Percentiles rank a stretch among this genome's conserved stretches.
phyloP scores from a whole-genome alignment of 2,329 filamentous ascomycete species.

The Hypoxylon sp. region DNA sequence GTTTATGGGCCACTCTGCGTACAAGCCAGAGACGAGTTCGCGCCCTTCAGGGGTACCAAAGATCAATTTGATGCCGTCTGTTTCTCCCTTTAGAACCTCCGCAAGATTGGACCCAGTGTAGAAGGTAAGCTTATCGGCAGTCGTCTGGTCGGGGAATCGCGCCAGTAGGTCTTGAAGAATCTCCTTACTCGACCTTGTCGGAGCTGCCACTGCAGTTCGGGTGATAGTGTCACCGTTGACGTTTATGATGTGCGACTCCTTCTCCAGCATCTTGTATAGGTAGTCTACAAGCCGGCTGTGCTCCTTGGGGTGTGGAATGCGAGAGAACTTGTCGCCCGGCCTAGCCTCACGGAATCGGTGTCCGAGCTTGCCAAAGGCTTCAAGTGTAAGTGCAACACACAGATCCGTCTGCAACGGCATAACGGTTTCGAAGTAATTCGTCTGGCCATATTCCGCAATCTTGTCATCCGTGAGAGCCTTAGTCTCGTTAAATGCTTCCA shows the following conservation, averaged over 20 bases:
- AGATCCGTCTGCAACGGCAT: conserved; percentile 48
- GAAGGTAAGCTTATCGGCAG: conserved; percentile 49
- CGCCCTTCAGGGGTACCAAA: conserved; percentile 57
- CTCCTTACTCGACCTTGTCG: conserved; percentile 47
- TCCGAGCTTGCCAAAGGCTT: conserved; percentile 57
- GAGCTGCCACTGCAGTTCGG: conserved; percentile 49
- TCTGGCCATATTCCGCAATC: conserved; percentile 44
- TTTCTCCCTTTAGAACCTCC: conserved; percentile 52
- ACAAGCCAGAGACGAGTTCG: conserved; percentile 56
- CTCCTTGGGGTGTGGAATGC: conserved; percentile 49
- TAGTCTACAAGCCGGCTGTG: conserved; percentile 54
- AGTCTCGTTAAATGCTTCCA: conserved; percentile 52
- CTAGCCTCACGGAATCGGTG: conserved; percentile 44
- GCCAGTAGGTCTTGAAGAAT: conserved; percentile 52
- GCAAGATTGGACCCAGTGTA: conserved; percentile 51
- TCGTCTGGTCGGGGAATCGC: conserved; percentile 49
- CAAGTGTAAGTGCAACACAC: conserved; percentile 47
- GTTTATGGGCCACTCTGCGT: conserved; percentile 57
- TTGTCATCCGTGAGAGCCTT: conserved; percentile 51
- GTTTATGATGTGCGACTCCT: conserved; percentile 54
- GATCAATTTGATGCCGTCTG: conserved; percentile 58
- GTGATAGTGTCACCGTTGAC: conserved; percentile 47
- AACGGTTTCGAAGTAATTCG: conserved; percentile 49
- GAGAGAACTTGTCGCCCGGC: conserved; percentile 42
- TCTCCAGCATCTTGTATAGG: conserved; percentile 55